Evolutionary conservation across 108 stramenopile species (phyloP).

Genomic region (Hondaea fermentalgiana): DNA sequence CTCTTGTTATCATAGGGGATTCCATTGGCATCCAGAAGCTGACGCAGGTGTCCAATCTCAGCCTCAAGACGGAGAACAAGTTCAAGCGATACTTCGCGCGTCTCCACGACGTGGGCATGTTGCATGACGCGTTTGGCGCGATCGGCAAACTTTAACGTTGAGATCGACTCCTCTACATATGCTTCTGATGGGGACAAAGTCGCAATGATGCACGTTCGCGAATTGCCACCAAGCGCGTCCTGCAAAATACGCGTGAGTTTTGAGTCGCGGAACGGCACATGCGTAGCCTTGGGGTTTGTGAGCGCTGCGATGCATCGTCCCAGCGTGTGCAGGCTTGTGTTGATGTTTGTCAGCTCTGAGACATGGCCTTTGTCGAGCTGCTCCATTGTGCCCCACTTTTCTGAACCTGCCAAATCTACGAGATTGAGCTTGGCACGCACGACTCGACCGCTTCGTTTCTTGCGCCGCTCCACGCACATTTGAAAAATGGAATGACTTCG

Average conservation of each 20-base stretch:
- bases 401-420: conserved; percentile 74
- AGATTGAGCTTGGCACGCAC: conserved; percentile 76
- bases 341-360: conserved; percentile 54
- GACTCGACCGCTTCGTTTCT: conserved; percentile 41
- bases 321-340: conserved; percentile 47
- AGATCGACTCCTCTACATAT: conserved; percentile 74
- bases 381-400: conserved; percentile 58
- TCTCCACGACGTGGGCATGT: background rate
- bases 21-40: background rate
- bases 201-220: conserved; percentile 78
- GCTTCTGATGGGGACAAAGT: conserved; percentile 74
- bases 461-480: conserved; percentile 36
- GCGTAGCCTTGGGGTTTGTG: background rate
- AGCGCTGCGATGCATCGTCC: conserved; percentile 54
- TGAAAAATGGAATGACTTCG: conserved; percentile 81
- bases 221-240: conserved; percentile 82
- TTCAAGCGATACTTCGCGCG: background rate
- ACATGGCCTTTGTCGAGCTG: conserved; percentile 44
- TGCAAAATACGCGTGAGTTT: conserved; percentile 85
- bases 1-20: background rate
- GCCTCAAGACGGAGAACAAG: background rate
- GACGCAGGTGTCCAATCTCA: background rate
- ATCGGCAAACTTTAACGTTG: conserved; percentile 86
- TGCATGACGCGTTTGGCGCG: conserved; percentile 27
- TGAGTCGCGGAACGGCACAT: conserved; percentile 70